These are phyloP conservation scores for Mortierella polycephala DNA, from an alignment of 371 early-diverging fungal genomes.

Conservation along the genomic window DNA sequence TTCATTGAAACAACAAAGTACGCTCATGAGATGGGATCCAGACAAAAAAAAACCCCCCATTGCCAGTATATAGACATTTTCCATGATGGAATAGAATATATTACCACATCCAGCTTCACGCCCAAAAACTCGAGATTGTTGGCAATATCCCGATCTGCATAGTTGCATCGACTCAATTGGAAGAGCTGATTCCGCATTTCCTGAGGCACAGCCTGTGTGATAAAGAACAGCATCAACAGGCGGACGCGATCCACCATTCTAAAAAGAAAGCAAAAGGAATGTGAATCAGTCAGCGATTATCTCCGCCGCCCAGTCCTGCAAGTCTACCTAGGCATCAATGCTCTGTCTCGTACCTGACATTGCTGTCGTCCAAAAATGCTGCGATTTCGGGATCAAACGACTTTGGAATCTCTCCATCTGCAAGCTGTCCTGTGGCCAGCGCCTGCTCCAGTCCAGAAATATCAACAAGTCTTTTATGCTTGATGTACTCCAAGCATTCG, in stretches of 20 bases:
- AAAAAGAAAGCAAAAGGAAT: neutral
- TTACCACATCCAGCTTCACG: conserved; percentile 63
- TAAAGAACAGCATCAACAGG: conserved; percentile 86
- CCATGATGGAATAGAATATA: neutral
- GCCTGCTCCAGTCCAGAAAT: conserved; percentile 80
- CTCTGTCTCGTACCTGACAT: conserved; percentile 28
- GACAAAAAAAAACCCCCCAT: too few species aligned
- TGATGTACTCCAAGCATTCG: conserved; percentile 85
- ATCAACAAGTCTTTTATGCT: conserved; percentile 75
- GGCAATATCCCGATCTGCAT: conserved; percentile 80
- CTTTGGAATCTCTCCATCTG: conserved; percentile 47
- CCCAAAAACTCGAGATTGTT: conserved; percentile 82
- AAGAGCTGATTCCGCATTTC: conserved; percentile 53
- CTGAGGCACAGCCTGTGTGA: conserved; percentile 73
- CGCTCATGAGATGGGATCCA: neutral
- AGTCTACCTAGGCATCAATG: neutral
- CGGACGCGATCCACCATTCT: conserved; percentile 85
- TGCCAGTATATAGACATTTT: neutral
- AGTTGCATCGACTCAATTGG: conserved; percentile 49
- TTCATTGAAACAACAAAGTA: neutral
- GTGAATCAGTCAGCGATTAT: neutral
- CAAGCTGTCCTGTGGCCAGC: conserved; percentile 46
- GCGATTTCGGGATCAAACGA: conserved; percentile 49
- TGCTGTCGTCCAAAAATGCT: conserved; percentile 40
- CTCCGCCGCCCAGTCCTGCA: neutral